These are phyloP conservation scores for Acrocalymma vagum DNA, from an alignment of 2,329 filamentous ascomycete genomes.

Conservation along the genomic window DNA sequence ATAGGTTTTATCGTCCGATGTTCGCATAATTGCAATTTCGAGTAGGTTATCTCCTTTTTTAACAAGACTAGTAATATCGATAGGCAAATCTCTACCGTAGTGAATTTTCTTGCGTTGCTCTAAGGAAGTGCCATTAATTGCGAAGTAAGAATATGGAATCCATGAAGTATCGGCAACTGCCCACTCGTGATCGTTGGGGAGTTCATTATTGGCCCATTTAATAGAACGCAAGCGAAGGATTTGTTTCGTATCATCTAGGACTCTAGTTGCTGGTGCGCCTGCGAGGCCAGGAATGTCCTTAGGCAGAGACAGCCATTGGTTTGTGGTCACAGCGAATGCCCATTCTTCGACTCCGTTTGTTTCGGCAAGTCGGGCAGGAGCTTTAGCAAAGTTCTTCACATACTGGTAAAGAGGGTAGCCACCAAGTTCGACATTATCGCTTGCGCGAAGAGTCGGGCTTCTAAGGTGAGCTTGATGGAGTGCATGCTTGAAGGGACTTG, in stretches of 20 bases:
- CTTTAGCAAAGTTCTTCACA: constrained; percentile 60
- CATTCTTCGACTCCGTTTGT: constrained; percentile 52
- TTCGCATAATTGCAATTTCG: constrained; percentile 51
- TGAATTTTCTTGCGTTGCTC: constrained; percentile 74
- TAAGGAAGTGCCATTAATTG: constrained; percentile 66
- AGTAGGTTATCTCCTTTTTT: constrained; percentile 69
- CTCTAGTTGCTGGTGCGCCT: constrained; percentile 38
- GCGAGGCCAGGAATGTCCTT: constrained; percentile 30
- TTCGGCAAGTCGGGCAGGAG: constrained; percentile 52
- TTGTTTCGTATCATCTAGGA: constrained; percentile 61
- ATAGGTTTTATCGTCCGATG: constrained; percentile 41
- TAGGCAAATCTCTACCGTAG: constrained; percentile 77
- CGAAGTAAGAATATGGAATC: constrained; percentile 73
- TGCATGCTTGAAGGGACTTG: constrained; percentile 56
- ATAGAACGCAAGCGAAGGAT: constrained; percentile 77
- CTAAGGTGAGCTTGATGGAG: constrained; percentile 68
- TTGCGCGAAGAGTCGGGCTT: constrained; percentile 61
- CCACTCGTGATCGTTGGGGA: constrained; percentile 65
- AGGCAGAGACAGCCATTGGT: constrained; percentile 49
- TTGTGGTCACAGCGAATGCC: constrained; percentile 56
- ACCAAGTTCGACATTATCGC: constrained; percentile 26
- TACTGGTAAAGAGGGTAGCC: constrained; percentile 62
- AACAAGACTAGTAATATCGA: constrained; percentile 74
- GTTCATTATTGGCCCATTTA: constrained; percentile 44
- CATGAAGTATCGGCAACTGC: constrained; percentile 70